phyloP scores from a whole-genome alignment of 305 asterid genomes.

The Striga hermonthica region DNA sequence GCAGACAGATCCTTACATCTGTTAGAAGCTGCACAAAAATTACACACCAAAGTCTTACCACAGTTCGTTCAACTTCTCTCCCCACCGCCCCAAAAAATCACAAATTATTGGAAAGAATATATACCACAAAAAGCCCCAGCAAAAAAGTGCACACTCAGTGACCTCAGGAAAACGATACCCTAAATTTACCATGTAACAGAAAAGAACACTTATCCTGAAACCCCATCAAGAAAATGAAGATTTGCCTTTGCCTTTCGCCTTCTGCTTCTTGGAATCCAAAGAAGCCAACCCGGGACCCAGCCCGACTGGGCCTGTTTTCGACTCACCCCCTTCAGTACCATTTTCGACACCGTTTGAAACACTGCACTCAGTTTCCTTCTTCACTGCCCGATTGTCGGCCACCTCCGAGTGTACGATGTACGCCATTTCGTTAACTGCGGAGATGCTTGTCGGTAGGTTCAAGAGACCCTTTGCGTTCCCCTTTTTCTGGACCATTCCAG shows the following conservation, averaged over 20 bases:
- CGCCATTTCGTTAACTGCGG: slow-evolving; percentile 60
- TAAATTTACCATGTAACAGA: slow-evolving; percentile 28
- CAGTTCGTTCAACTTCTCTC: too few species aligned
- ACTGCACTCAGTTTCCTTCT: slow-evolving; percentile 43
- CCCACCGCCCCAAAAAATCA: background rate
- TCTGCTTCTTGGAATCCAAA: slow-evolving; percentile 66
- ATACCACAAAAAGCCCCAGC: slow-evolving; percentile 16
- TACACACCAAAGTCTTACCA: too few species aligned
- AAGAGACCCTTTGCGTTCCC: slow-evolving; percentile 85
- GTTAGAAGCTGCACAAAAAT: too few species aligned
- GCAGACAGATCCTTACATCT: too few species aligned
- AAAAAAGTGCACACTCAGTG: background rate
- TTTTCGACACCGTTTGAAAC: slow-evolving; percentile 25
- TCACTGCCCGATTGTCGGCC: slow-evolving; percentile 36
- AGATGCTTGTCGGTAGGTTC: slow-evolving; percentile 50
- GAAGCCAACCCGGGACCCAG: slow-evolving; percentile 73
- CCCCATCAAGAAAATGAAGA: background rate
- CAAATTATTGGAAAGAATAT: slow-evolving; percentile 1
- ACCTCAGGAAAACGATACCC: background rate
- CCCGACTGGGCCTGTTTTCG: slow-evolving; percentile 58
- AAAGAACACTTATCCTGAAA: background rate
- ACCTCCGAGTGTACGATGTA: slow-evolving; percentile 50
- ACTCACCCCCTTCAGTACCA: slow-evolving; percentile 30
- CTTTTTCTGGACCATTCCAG: slow-evolving; percentile 76
- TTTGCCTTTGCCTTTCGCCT: slow-evolving; percentile 49